A percentile compares a stretch with the other conserved stretches of the same genome.
These are phyloP conservation scores for Umbelopsis isabellina DNA, from an alignment of 192 early-diverging fungal genomes.

Conservation along the genomic window DNA sequence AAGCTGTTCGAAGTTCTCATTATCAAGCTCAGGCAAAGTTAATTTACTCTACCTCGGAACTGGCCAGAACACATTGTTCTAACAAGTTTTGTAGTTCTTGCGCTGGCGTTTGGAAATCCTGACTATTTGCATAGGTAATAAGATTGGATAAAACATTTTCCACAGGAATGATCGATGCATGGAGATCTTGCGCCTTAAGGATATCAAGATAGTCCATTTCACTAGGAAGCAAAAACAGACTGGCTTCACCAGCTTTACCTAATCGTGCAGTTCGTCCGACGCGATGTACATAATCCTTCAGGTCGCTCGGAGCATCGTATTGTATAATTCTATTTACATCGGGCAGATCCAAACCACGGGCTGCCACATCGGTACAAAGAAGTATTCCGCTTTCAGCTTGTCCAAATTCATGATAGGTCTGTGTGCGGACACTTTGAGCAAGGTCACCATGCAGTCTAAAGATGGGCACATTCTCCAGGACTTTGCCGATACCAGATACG, in stretches of 20 bases:
- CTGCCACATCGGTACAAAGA: slow-evolving; percentile 96
- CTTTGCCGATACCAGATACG: slow-evolving; percentile 43
- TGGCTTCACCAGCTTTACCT: slow-evolving; percentile 85
- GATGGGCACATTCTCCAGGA: slow-evolving; percentile 72
- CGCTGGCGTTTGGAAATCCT: slow-evolving; percentile 52
- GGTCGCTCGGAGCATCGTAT: slow-evolving; percentile 94
- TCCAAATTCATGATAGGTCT: slow-evolving; percentile 76
- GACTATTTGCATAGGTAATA: slow-evolving; percentile 56
- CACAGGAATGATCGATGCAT: slow-evolving; percentile 50
- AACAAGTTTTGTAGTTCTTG: slow-evolving; percentile 59
- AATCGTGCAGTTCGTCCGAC: slow-evolving; percentile 96
- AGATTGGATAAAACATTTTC: slow-evolving; percentile 64
- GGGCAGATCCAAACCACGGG: slow-evolving; percentile 96
- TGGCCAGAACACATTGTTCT: slow-evolving; percentile 73
- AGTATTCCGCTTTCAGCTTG: slow-evolving; percentile 70
- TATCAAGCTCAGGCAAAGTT: slow-evolving; percentile 7
- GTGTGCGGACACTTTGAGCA: slow-evolving; percentile 76
- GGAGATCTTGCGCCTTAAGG: slow-evolving; percentile 67
- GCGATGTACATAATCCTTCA: slow-evolving; percentile 95
- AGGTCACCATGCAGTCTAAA: slow-evolving; percentile 92
- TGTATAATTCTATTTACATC: slow-evolving; percentile 92
- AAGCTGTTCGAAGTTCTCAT: background rate
- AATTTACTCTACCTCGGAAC: slow-evolving; percentile 51
- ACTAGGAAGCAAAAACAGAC: slow-evolving; percentile 87
- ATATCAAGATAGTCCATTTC: slow-evolving; percentile 78